Base-by-base conservation (phyloP, 306 rosid genomes). In the Mimosa bimucronata region DNA sequence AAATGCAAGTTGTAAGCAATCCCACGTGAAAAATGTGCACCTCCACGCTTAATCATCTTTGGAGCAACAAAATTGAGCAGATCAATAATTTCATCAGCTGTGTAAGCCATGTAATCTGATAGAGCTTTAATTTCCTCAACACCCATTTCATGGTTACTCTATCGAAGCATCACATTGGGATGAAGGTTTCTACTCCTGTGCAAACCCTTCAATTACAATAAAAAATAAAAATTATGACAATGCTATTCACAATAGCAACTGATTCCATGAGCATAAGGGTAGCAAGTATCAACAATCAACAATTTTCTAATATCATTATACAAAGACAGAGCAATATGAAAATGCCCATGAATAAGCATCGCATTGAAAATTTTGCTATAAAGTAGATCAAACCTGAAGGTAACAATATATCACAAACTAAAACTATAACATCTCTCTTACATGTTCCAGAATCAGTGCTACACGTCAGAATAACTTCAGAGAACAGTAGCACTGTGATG, bases 91-190 rank as follows among this genome's bases (percentile, higher is more conserved):
- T 91, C 88, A 55, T 71, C 85, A 38, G 92, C 87, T 2, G 97
- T 89, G 87, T 87, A 93, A 74, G 87, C 82, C 83, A 87, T 93
- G 86, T 87, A 88, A 83, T 91, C 94, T 80, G 85, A 77, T 76
- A 93, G 89, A 31, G 97, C 92, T 82, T 86, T 87, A 83, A 91
- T 80, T 66, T 97, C 92, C 76, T 87, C 92, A 52, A 85, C 72
- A 65, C 94, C 97, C 90, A 93, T 91, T 66, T 91, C 97, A 76
- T 87, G 91, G 83, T 93, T n/a, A 93, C 83, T 91, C 97, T 7
- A 88, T 91, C 97, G 94, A 89, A 31, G 91, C 89, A 83, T 93
- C 97, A 77, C 97, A 93, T 66, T 68, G 76, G 68, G 89, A 87
- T 42, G 84, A 73, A 81, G 82, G 87, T 66, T 84, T 79, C 86